A percentile compares a stretch with the other conserved stretches of the same genome.
Conservation (phyloP, 495 filamentous ascomycete genomes). For the Daldinia decipiens region DNA sequence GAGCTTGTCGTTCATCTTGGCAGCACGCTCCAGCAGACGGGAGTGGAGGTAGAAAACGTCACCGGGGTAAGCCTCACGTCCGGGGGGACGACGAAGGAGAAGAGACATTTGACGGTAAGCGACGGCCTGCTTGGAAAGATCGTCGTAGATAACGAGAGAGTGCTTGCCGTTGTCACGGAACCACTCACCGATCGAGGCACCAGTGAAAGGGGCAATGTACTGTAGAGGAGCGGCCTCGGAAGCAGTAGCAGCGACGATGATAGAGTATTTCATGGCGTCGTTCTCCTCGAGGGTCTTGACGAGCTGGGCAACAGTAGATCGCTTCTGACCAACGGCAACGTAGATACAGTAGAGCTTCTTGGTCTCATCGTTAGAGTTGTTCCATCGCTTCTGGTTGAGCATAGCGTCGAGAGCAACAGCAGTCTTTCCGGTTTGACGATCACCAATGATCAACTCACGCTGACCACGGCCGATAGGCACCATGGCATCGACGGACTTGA, state of each 20-base stretch:
- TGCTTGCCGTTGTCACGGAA: conserved; percentile 95
- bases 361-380: conserved; percentile 83
- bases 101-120: conserved; percentile 99
- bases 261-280: conserved; percentile 98
- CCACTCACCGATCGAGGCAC: conserved; percentile 78
- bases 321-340: conserved; percentile 99
- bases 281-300: conserved; percentile 99
- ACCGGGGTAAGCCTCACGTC: conserved; percentile 99
- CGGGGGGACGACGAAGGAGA: conserved; percentile 96
- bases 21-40: conserved; percentile 97
- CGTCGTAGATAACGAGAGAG: conserved; percentile 92
- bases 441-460: conserved; percentile 99
- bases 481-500: conserved; percentile 99
- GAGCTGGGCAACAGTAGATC: conserved; percentile 98
- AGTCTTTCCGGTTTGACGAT: conserved; percentile 99
- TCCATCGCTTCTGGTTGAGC: conserved; percentile 99
- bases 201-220: conserved; percentile 95
- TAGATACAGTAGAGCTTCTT: conserved; percentile 99
- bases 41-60: conserved; percentile 99
- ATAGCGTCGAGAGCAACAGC: conserved; percentile 98
- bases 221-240: conserved; percentile 95
- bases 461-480: conserved; percentile 99
- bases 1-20: conserved; percentile 98
- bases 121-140: conserved; percentile 98
- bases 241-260: conserved; percentile 95